Evolutionary conservation across 1,284 basidiomycete species (phyloP), one percentile per base, ranked within the genome.

Genomic region (Ganoderma lucidum): DNA sequence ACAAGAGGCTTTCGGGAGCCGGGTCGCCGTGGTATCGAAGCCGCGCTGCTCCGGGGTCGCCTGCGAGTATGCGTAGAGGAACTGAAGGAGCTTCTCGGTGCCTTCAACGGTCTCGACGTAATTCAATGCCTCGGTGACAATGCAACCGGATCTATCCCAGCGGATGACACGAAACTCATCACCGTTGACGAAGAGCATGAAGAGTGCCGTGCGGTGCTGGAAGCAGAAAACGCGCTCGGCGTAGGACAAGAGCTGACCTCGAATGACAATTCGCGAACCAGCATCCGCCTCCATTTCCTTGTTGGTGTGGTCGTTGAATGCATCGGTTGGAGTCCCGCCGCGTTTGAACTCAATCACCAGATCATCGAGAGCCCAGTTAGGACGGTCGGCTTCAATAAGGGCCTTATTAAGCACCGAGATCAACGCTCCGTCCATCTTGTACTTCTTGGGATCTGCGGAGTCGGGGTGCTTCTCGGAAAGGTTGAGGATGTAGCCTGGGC

Each of bases 161-260:
- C 66, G 68, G 14, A 67, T 23, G 35, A 66, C n/a, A 2, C 71
- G 71, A 23, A 65, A 42, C 12, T 30, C 23, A 1, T 19, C 14
- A 28, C 66, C 66, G 28, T 55, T 64, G 28, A 72, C 42, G 14
- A 68, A 60, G 56, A 72, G 60, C 28, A 45, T 28, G 62, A 35
- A 72, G 39, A 70, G 61, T 14, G 59, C 62, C 12, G 58, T 61
- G 30, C 68, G 71, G 23, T 72, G 71, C 63, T 68, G 66, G 48
- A 44, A 61, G 9, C 0, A 8, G 58, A 60, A 61, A 19, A 66
- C 37, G n/a, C 17, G 6, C 2, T 53, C 23, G 35, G 10, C 19
- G 23, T 61, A 66, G 8, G 53, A 56, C 15, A 56, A 14, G 2
- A 45, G 17, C 44, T 45, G n/a, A 1, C 35, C 35, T 35, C 35